Conservation (phyloP, 106 monocot species). For the Agapanthus africanus region DNA sequence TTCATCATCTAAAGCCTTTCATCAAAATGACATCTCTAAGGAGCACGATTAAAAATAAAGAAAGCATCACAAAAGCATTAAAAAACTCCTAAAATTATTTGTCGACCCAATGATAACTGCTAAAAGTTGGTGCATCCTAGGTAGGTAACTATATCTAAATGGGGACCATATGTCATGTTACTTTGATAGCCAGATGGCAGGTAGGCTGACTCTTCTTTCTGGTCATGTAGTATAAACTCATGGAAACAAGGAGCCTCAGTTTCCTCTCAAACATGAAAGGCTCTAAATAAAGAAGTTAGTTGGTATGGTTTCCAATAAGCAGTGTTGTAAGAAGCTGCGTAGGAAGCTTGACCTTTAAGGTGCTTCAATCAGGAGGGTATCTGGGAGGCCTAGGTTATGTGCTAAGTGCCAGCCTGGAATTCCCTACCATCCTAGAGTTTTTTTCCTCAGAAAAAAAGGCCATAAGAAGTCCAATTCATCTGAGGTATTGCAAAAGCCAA, state of each 20-base stretch:
- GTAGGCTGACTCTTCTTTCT: background rate
- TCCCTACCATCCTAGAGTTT: too few species aligned
- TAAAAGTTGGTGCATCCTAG: background rate
- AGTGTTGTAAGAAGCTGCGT: too few species aligned
- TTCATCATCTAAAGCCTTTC: background rate
- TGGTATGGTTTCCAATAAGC: too few species aligned
- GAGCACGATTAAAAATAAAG: background rate
- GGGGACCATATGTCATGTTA: background rate
- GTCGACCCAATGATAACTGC: background rate
- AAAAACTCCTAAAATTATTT: background rate
- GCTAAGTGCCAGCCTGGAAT: too few species aligned
- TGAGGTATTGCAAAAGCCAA: background rate
- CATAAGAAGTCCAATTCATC: background rate
- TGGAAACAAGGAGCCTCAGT: background rate
- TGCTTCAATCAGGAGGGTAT: too few species aligned
- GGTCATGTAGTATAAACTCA: background rate
- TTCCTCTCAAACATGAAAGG: background rate
- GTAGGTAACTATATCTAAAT: too few species aligned
- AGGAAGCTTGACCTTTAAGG: too few species aligned
- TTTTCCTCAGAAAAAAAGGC: too few species aligned
- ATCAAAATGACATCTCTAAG: background rate
- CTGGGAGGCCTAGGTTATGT: too few species aligned
- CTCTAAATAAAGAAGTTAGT: background rate
- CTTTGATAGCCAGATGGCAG: slow-evolving; percentile 2
- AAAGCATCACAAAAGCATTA: background rate